These are phyloP conservation scores for Ascochyta koolunga DNA, from an alignment of 2,329 filamentous ascomycete genomes.

Conservation along the genomic window DNA sequence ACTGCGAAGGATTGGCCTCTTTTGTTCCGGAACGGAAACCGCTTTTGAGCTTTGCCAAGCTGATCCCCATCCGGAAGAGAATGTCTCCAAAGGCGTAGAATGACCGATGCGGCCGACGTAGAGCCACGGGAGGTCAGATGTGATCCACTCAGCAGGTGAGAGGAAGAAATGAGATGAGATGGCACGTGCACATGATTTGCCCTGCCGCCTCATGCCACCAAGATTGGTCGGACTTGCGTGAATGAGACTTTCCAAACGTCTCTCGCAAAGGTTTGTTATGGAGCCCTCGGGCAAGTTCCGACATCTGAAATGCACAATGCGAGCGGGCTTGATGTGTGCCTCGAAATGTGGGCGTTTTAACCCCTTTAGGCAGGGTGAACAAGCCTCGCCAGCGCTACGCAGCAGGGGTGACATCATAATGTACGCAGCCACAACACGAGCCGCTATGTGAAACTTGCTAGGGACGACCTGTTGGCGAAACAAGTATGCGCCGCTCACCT, in stretches of 20 bases:
- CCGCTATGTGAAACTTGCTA: conserved; percentile 17
- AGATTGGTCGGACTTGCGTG: not conserved
- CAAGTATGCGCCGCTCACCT: conserved; percentile 1
- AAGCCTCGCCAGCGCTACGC: conserved; percentile 7
- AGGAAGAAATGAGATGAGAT: not conserved
- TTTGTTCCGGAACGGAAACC: too few relatives aligned
- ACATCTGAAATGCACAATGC: not conserved
- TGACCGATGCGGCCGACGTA: too few relatives aligned
- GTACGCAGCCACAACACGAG: conserved; percentile 6
- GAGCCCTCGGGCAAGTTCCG: not conserved
- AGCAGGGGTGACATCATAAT: conserved; percentile 10
- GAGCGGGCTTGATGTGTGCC: conserved; percentile 2
- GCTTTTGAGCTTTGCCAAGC: too few relatives aligned
- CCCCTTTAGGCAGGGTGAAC: conserved; percentile 2
- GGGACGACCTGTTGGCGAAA: conserved; percentile 2
- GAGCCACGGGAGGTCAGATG: too few relatives aligned
- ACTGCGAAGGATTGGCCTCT: too few relatives aligned
- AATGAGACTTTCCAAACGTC: not conserved
- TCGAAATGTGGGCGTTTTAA: conserved; percentile 2
- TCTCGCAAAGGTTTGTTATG: not conserved
- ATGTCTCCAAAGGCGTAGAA: not conserved
- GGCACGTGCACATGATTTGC: not conserved
- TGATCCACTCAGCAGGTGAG: not conserved
- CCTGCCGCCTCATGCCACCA: conserved; percentile 1
- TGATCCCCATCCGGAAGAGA: too few relatives aligned